Base-by-base conservation (phyloP, 78 protist species). In the Speleostelium caveatum region DNA sequence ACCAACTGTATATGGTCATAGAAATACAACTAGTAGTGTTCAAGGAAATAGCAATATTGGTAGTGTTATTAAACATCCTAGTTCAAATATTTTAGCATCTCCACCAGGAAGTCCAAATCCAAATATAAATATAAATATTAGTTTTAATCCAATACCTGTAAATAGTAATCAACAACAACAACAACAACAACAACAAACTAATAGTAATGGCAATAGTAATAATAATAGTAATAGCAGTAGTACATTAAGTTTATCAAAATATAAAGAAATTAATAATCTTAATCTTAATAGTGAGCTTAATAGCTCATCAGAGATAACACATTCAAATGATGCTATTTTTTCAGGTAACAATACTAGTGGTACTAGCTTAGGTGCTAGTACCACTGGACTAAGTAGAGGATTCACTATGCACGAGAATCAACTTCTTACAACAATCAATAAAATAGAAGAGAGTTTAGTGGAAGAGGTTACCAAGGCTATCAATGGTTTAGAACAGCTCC, bases 391-490 rank as follows among this genome's bases (percentile, higher is more conserved):
- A n/a, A n/a, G n/a, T n/a, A n/a, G n/a, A n/a, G n/a, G n/a, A n/a
- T n/a, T n/a, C n/a, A n/a, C n/a, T n/a, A n/a, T n/a, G n/a, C n/a
- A n/a, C n/a, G n/a, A n/a, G n/a, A n/a, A n/a, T n/a, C n/a, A n/a
- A n/a, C n/a, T n/a, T n/a, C n/a, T n/a, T n/a, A n/a, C n/a, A n/a
- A n/a, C n/a, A n/a, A n/a, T n/a, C n/a, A n/a, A n/a, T n/a, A n/a
- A n/a, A n/a, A n/a, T n/a, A n/a, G n/a, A n/a, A n/a, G n/a, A n/a
- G n/a, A n/a, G n/a, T n/a, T n/a, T 45, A 14, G 16, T 17, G 16
- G 79, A 83, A 24, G 87, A 76, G n/a, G 35, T 83, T 24, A 60
- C 60, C 74, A 83, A 69, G 33, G 63, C 28, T 6, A 36, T 83
- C 68, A 39, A 38, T 5, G 56, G 69, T n/a, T 42, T 83, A 2